Percentiles rank a stretch among this genome's conserved stretches.
These are phyloP conservation scores for Diaporthe sp. DNA, from an alignment of 2,329 filamentous ascomycete species.

Conservation along the genomic window DNA sequence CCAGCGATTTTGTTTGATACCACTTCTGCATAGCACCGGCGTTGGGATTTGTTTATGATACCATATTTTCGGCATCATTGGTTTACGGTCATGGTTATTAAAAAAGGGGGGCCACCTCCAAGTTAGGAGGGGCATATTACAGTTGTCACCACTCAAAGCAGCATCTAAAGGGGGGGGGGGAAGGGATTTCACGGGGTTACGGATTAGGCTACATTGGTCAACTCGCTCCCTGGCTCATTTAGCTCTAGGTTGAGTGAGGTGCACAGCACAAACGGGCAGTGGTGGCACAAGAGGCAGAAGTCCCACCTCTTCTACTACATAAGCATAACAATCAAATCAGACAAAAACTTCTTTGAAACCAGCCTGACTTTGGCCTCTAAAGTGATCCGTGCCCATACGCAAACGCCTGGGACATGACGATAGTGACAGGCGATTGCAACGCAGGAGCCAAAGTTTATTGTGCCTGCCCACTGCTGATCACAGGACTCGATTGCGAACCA, in stretches of 20 bases:
- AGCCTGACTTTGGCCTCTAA: background rate
- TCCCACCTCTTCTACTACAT: constrained; percentile 5
- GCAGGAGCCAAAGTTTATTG: constrained; percentile 6
- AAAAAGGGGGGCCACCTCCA: constrained; percentile 4
- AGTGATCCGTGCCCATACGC: background rate
- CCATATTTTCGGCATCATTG: constrained; percentile 26
- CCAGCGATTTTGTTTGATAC: constrained; percentile 32
- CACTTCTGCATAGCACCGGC: constrained; percentile 32
- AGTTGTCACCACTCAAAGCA: constrained; percentile 23
- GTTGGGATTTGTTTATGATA: constrained; percentile 27
- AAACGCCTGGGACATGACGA: background rate
- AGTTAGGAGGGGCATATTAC: background rate
- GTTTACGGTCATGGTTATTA: background rate
- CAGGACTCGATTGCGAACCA: constrained; percentile 5
- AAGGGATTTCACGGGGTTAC: background rate
- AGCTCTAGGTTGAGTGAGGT: constrained; percentile 27
- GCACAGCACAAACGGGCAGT: background rate
- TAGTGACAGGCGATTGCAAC: background rate
- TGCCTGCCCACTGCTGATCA: constrained; percentile 22
- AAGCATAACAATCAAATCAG: constrained; percentile 9
- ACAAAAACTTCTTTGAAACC: constrained; percentile 12
- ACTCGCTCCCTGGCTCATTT: constrained; percentile 28
- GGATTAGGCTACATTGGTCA: background rate
- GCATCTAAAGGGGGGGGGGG: background rate
- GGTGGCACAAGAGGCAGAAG: constrained; percentile 1